These are phyloP conservation scores for Niebla homalea DNA, from an alignment of 495 filamentous ascomycete genomes.

Conservation along the genomic window DNA sequence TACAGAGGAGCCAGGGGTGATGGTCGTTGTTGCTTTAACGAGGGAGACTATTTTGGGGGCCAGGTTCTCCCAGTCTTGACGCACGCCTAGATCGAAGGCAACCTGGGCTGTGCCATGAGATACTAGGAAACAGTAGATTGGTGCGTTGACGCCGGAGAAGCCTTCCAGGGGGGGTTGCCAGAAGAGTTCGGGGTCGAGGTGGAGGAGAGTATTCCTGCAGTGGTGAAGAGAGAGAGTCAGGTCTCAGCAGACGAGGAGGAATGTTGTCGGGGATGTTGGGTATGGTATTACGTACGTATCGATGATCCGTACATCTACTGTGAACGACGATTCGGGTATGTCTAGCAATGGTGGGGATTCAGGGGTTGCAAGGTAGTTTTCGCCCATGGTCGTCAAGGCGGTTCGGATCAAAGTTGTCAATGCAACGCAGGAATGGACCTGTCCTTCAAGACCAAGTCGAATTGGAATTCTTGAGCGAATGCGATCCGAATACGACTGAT, in stretches of 20 bases:
- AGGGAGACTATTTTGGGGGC: conserved; percentile 21
- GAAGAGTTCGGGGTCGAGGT: conserved; percentile 1
- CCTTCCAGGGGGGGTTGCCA: background rate
- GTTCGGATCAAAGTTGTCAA: too few relatives aligned
- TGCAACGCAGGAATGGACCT: too few relatives aligned
- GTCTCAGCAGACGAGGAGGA: background rate
- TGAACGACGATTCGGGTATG: background rate
- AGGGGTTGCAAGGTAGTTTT: too few relatives aligned
- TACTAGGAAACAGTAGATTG: conserved; percentile 5
- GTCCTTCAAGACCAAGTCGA: too few relatives aligned
- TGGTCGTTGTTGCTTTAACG: conserved; percentile 14
- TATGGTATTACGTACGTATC: background rate
- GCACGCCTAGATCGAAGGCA: conserved; percentile 46
- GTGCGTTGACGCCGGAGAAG: conserved; percentile 2
- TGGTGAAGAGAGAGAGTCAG: background rate
- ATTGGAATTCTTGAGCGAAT: too few relatives aligned
- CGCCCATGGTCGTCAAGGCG: too few relatives aligned
- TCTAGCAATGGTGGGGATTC: too few relatives aligned
- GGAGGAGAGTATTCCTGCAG: background rate
- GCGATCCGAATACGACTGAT: too few relatives aligned
- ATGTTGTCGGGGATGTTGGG: too few relatives aligned
- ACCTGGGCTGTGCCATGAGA: background rate
- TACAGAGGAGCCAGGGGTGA: conserved; percentile 34
- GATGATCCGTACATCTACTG: background rate
- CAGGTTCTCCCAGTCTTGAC: conserved; percentile 36